Evolutionary conservation across 2,329 filamentous ascomycete species (phyloP).

Genomic region (Xylaria arbuscula): DNA sequence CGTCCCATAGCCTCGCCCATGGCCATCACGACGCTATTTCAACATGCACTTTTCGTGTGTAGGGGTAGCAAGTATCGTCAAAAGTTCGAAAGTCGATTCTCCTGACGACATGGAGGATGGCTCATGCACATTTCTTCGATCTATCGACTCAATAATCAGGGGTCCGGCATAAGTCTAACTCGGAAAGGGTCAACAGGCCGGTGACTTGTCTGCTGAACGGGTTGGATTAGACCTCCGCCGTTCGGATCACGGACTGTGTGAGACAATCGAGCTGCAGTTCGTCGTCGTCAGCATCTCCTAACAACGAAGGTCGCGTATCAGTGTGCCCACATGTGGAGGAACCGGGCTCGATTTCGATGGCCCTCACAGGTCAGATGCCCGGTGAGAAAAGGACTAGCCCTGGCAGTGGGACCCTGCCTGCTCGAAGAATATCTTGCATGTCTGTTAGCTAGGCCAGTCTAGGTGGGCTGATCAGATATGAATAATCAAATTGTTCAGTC

Average conservation of each 20-base stretch:
- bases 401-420: slow-evolving; percentile 21
- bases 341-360: slow-evolving; percentile 1
- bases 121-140: slow-evolving; percentile 29
- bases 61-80: slow-evolving; percentile 7
- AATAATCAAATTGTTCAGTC: slow-evolving; percentile 32
- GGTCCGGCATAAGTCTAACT: slow-evolving; percentile 31
- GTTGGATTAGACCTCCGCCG: slow-evolving; percentile 15
- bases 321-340: slow-evolving; percentile 26
- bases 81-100: slow-evolving; percentile 13
- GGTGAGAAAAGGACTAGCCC: slow-evolving; percentile 18
- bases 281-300: slow-evolving; percentile 37
- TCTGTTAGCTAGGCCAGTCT: slow-evolving; percentile 18
- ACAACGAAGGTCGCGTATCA: slow-evolving; percentile 18
- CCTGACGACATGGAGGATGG: slow-evolving; percentile 30
- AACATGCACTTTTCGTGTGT: slow-evolving; percentile 20
- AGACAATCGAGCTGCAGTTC: slow-evolving; percentile 24
- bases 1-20: slow-evolving; percentile 19
- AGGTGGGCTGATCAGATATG: slow-evolving; percentile 22
- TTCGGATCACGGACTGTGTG: slow-evolving; percentile 18
- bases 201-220: slow-evolving; percentile 20
- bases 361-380: slow-evolving; percentile 21
- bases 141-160: slow-evolving; percentile 40
- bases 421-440: slow-evolving; percentile 16
- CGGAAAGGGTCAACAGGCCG: slow-evolving; percentile 29
- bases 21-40: neutral